Percentiles rank a stretch among this genome's conserved stretches.
Evolutionary conservation across 2,329 filamentous ascomycete genomes (phyloP).

Genomic region (Fusarium lyarnte): DNA sequence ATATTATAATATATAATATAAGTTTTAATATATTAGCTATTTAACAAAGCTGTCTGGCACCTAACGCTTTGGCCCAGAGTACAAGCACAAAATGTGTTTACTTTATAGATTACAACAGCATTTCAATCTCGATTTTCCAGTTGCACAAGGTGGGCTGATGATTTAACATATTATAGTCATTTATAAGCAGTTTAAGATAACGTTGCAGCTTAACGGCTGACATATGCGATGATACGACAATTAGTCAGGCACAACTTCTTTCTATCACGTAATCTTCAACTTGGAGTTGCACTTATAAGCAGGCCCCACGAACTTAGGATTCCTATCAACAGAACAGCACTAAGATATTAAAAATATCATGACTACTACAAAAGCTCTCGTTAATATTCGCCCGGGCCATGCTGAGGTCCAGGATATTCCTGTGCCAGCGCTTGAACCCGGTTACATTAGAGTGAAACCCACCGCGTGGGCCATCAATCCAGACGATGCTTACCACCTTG

Average conservation of each 20-base stretch:
- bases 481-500: slow-evolving; percentile 1
- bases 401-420: background rate
- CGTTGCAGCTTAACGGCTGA: background rate
- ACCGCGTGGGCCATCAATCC: slow-evolving; percentile 3
- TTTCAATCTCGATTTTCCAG: accelerated
- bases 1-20: too few species aligned
- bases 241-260: background rate
- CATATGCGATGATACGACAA: background rate
- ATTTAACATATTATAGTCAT: accelerated
- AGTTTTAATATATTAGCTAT: too few species aligned
- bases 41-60: too few species aligned
- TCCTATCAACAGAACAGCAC: too few species aligned
- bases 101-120: accelerated
- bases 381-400: background rate
- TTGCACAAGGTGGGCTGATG: accelerated
- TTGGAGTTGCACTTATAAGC: background rate
- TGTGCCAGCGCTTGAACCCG: background rate
- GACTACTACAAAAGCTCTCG: background rate
- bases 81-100: too few species aligned
- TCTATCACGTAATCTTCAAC: background rate
- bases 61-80: too few species aligned
- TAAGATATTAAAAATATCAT: accelerated
- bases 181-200: background rate
- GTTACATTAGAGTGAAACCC: background rate
- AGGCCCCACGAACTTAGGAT: accelerated